These are phyloP conservation scores for Globisporangium apiculatum DNA, from an alignment of 352 stramenopile species.

Conservation along the genomic window DNA sequence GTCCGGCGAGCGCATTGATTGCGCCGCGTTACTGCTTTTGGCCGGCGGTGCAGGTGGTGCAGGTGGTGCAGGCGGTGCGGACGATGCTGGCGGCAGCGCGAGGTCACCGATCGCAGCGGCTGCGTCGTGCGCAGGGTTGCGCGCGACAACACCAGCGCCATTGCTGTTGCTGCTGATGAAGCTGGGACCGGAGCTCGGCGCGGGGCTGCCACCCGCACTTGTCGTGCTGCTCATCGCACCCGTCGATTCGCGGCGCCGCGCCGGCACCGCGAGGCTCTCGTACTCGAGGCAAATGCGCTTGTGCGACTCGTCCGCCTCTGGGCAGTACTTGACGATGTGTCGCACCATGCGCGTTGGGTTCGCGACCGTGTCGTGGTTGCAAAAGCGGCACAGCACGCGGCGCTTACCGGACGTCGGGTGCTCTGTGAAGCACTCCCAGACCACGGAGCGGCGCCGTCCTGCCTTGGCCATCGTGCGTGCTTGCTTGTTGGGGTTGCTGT, in stretches of 20 bases:
- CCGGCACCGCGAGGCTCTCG: slow-evolving; percentile 22
- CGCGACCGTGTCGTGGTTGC: slow-evolving; percentile 33
- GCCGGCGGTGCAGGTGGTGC: not conserved
- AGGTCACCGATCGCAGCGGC: not conserved
- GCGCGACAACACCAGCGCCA: too few species aligned
- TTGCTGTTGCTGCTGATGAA: too few species aligned
- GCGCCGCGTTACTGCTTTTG: not conserved
- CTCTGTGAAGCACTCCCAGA: slow-evolving; percentile 39
- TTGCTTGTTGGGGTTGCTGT: too few species aligned
- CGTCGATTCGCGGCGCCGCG: slow-evolving; percentile 10
- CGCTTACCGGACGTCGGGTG: slow-evolving; percentile 24
- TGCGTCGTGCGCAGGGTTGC: too few species aligned
- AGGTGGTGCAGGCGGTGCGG: not conserved
- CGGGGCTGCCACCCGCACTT: not conserved
- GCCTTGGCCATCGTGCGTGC: slow-evolving; percentile 19
- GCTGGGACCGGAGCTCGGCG: too few species aligned
- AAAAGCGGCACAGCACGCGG: slow-evolving; percentile 44
- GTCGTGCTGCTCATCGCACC: not conserved
- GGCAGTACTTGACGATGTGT: slow-evolving; percentile 37
- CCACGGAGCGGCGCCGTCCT: slow-evolving; percentile 30
- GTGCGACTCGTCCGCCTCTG: slow-evolving; percentile 30
- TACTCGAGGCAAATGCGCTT: slow-evolving; percentile 40
- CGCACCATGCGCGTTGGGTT: slow-evolving; percentile 40
- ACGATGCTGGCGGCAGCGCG: not conserved
- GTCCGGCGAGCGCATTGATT: too few species aligned